These are phyloP conservation scores for Flaveria trinervia DNA, from an alignment of 129 eudicot genomes.

Conservation along the genomic window DNA sequence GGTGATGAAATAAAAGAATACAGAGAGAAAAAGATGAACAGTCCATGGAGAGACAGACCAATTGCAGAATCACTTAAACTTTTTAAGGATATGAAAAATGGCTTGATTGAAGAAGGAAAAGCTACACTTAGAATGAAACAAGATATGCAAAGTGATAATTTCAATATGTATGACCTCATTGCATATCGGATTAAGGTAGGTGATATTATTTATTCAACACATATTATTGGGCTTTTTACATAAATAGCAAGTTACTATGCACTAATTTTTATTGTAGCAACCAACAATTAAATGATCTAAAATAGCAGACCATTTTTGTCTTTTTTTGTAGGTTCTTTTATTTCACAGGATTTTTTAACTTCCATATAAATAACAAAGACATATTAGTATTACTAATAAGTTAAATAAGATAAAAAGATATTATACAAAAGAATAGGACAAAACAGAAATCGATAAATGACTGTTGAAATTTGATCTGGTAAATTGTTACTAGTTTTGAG, in stretches of 20 bases:
- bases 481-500: not conserved
- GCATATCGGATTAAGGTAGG: constrained; percentile 96
- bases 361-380: not conserved
- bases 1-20: constrained; percentile 88
- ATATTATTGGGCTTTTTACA: not conserved
- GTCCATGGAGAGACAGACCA: constrained; percentile 97
- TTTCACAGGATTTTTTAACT: not conserved
- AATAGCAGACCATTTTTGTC: not conserved
- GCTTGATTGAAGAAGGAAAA: constrained; percentile 88
- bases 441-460: not conserved
- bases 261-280: not conserved
- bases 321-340: not conserved
- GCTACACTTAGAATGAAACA: constrained; percentile 95
- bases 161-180: constrained; percentile 93
- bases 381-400: not conserved
- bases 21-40: constrained; percentile 87
- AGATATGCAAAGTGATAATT: constrained; percentile 94
- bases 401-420: not conserved
- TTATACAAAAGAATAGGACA: not conserved
- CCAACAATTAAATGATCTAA: not conserved
- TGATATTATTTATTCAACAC: not conserved
- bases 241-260: not conserved
- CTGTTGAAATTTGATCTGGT: not conserved
- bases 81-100: constrained; percentile 85
- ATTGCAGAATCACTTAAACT: constrained; percentile 67